Evolutionary conservation across 805 yeast genomes (phyloP).

Genomic region (Myxozyma kluyveri): DNA sequence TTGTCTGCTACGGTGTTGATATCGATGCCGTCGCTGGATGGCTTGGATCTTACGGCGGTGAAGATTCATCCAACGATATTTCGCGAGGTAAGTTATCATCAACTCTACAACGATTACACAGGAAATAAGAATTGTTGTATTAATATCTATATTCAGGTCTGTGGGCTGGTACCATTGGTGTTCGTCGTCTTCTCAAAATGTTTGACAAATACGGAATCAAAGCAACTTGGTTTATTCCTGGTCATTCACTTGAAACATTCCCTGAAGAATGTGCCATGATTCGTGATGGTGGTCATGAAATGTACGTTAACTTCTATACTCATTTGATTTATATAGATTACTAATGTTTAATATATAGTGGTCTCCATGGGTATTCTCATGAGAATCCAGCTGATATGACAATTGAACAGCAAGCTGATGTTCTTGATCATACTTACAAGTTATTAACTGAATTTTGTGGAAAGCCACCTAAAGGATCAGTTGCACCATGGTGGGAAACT

Average conservation of each 20-base stretch:
- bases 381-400: constrained; percentile 42
- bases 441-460: constrained; percentile 40
- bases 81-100: constrained; percentile 36
- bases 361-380: constrained; percentile 43
- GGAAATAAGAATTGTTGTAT: not conserved
- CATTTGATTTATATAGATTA: too few species aligned
- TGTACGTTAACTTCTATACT: constrained; percentile 18
- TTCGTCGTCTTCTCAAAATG: constrained; percentile 40
- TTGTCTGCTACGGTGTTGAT: constrained; percentile 42
- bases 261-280: constrained; percentile 41
- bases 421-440: constrained; percentile 39
- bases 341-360: constrained; percentile 23
- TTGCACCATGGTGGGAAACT: constrained; percentile 45
- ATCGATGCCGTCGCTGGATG: constrained; percentile 44
- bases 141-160: constrained; percentile 24
- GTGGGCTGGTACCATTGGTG: constrained; percentile 43
- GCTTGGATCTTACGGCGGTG: constrained; percentile 43
- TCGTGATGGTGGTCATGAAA: constrained; percentile 41
- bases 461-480: constrained; percentile 41
- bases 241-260: constrained; percentile 43
- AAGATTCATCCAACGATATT: constrained; percentile 41
- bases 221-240: constrained; percentile 44
- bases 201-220: constrained; percentile 40
- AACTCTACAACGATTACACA: not conserved
- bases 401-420: constrained; percentile 40